Evolutionary conservation across 1,284 basidiomycete species (phyloP).

Genomic region (Singerocomus rubriflavus): DNA sequence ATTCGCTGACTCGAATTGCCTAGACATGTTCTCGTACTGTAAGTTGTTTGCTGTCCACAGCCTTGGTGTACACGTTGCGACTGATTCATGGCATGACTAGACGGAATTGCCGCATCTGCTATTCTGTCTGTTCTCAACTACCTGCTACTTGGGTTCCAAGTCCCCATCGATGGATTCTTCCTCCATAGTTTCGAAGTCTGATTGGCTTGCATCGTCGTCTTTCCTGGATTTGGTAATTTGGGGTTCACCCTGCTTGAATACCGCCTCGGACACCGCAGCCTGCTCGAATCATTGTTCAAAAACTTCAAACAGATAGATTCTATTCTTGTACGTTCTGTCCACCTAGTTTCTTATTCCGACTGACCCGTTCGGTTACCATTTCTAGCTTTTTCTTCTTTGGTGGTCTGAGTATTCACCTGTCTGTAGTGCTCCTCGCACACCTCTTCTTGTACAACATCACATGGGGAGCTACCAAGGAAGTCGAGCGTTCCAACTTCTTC

Average conservation of each 20-base stretch:
- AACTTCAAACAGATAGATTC: slow-evolving; percentile 75
- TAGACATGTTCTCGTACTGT: slow-evolving; percentile 87
- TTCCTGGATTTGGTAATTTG: slow-evolving; percentile 70
- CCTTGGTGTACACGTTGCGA: neutral
- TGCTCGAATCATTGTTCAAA: slow-evolving; percentile 55
- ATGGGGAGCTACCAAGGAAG: slow-evolving; percentile 77
- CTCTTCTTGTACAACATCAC: slow-evolving; percentile 82
- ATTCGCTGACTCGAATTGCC: slow-evolving; percentile 5
- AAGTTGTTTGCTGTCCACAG: slow-evolving; percentile 19
- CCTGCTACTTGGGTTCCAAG: slow-evolving; percentile 64
- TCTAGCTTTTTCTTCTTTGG: slow-evolving; percentile 82
- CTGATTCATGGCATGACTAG: slow-evolving; percentile 32
- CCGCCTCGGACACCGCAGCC: slow-evolving; percentile 61
- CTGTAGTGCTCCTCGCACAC: slow-evolving; percentile 75
- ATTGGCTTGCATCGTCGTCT: slow-evolving; percentile 74
- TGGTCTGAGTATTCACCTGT: slow-evolving; percentile 72
- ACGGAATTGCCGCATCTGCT: slow-evolving; percentile 71
- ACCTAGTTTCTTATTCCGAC: neutral
- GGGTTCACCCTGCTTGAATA: slow-evolving; percentile 73
- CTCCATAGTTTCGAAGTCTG: slow-evolving; percentile 74
- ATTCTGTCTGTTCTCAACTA: slow-evolving; percentile 69
- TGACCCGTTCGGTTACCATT: neutral
- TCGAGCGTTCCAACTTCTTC: slow-evolving; percentile 83
- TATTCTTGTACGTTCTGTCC: slow-evolving; percentile 66
- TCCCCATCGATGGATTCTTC: slow-evolving; percentile 66